A percentile compares a stretch with the other conserved stretches of the same genome.
Conservation (phyloP, 352 stramenopile genomes). For the Halophytophthora polymorphica region DNA sequence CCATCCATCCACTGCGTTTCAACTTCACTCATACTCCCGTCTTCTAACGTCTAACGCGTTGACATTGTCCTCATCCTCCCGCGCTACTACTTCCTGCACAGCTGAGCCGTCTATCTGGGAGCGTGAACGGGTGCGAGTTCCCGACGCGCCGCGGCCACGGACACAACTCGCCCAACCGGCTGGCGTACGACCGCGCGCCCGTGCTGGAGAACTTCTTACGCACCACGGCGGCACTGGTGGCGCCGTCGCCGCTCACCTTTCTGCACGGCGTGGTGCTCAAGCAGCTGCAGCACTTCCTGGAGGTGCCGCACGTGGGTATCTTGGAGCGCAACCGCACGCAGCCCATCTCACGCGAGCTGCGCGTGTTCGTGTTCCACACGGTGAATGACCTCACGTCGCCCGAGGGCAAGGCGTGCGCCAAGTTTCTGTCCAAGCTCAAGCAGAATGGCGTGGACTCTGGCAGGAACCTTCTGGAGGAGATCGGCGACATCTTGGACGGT, state of each 20-base stretch:
- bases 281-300: constrained; percentile 78
- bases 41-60: not conserved
- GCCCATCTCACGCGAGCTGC: constrained; percentile 68
- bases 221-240: constrained; percentile 63
- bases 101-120: constrained; percentile 66
- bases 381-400: constrained; percentile 74
- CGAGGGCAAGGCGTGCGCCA: constrained; percentile 74
- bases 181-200: constrained; percentile 67
- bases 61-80: not conserved
- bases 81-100: too few species aligned
- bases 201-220: constrained; percentile 80
- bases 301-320: constrained; percentile 68
- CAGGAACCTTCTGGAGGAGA: constrained; percentile 66
- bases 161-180: constrained; percentile 49
- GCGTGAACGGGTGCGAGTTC: constrained; percentile 68
- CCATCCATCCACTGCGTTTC: not conserved
- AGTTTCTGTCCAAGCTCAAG: constrained; percentile 67
- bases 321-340: constrained; percentile 78
- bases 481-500: constrained; percentile 74
- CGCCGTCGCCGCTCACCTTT: constrained; percentile 72
- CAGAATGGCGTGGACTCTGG: constrained; percentile 36
- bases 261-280: constrained; percentile 70
- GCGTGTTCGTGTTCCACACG: constrained; percentile 79
- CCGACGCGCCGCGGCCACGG: constrained; percentile 56
- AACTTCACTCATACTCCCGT: constrained; percentile 4